Evolutionary conservation across 768 basidiomycete genomes (phyloP).

Genomic region (Tulasnella sp.): DNA sequence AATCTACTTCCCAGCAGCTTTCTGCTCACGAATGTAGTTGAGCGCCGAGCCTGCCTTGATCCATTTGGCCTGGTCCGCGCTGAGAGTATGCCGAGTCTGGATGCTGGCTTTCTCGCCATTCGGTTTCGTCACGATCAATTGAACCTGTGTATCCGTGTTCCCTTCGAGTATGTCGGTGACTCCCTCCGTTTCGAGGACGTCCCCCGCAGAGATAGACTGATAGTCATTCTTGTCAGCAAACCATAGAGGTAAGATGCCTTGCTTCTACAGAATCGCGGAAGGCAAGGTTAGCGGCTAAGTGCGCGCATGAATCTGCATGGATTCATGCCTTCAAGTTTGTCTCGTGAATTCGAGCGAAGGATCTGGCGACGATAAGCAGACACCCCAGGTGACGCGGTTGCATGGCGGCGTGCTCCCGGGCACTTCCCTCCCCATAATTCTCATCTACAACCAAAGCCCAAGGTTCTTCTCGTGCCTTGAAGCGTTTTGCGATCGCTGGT

Average conservation of each 20-base stretch:
- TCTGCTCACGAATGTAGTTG: slow-evolving; percentile 58
- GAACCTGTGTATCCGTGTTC: slow-evolving; percentile 30
- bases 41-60: slow-evolving; percentile 77
- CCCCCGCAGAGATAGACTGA: slow-evolving; percentile 66
- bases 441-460: slow-evolving; percentile 95
- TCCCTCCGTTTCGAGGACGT: slow-evolving; percentile 74
- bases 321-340: slow-evolving; percentile 81
- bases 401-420: slow-evolving; percentile 93
- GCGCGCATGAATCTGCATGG: background rate
- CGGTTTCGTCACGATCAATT: slow-evolving; percentile 53
- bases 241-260: slow-evolving; percentile 95
- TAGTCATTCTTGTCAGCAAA: slow-evolving; percentile 83
- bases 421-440: slow-evolving; percentile 96
- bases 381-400: slow-evolving; percentile 90
- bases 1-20: background rate
- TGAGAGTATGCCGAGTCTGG: slow-evolving; percentile 78
- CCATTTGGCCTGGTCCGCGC: slow-evolving; percentile 83
- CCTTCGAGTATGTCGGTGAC: slow-evolving; percentile 51
- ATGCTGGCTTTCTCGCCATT: slow-evolving; percentile 56
- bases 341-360: slow-evolving; percentile 97
- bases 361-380: slow-evolving; percentile 75
- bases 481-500: slow-evolving; percentile 79
- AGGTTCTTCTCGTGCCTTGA: slow-evolving; percentile 71
- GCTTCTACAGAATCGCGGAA: slow-evolving; percentile 51
- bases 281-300: slow-evolving; percentile 9